Evolutionary conservation across 495 filamentous ascomycete genomes (phyloP), one percentile per base, ranked within the genome.

Genomic region (Bacidia rubella): DNA sequence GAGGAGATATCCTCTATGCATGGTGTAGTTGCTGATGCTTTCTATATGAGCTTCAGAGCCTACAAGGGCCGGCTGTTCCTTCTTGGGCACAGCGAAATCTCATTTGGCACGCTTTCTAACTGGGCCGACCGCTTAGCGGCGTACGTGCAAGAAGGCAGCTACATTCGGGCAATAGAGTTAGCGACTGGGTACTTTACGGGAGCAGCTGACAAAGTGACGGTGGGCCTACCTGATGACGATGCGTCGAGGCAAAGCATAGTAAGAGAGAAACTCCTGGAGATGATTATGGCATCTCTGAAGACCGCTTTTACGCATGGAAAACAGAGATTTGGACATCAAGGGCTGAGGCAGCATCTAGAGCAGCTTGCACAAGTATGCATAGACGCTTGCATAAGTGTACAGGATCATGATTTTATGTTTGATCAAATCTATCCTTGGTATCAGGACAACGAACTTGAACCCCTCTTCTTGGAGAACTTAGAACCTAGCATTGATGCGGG

Each of bases 61-160:
- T 96, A 96, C 66, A 98, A 97, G 66, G 89, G 93, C 15, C 80
- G 92, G 11, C 71, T 95, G 41, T 98, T 97, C 62, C 70, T 97
- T 11, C 72, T 98, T 20, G 90, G 90, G 39, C 87, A 86, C 69
- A 87, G 85, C 63, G 92, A 97, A 60, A 67, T 95, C 9, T 84
- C 87, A 2, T 81, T 97, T 45, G 92, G 92, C 20, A 83, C 81
- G 27, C 68, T 98, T 43, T 96, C 93, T 11, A 97, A 97, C 60
- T 98, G 92, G 92, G 92, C 92, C n/a, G 92, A 98, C 68, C 76
- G 92, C 55, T 71, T 98, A n/a, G 78, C 95, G 50, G 90, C 90
- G 1, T 71, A 96, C 53, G 94, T 98, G 87, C 89, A 97, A 62
- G 82, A 87, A 42, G 92, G 92, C 24, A 87, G 94, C 62, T 93